phyloP scores from a whole-genome alignment of 2,329 filamentous ascomycete genomes.

The Chrysosporium keratinophilum region DNA sequence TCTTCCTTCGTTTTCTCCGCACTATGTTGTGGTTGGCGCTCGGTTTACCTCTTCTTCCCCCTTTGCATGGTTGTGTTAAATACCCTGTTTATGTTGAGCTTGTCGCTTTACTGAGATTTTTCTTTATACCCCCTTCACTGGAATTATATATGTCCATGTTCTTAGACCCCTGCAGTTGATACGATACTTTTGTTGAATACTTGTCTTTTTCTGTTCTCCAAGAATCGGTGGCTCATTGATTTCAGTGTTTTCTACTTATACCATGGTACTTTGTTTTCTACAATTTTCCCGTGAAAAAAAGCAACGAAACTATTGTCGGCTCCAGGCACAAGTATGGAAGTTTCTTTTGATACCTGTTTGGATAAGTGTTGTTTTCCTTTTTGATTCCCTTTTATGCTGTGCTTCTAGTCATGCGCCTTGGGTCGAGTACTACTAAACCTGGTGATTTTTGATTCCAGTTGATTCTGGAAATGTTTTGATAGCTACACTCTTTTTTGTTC shows the following conservation, averaged over 20 bases:
- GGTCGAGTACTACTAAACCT: not conserved
- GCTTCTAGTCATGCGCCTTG: not conserved
- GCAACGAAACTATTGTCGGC: constrained; percentile 9
- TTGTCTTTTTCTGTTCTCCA: not conserved
- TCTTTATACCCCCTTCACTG: constrained; percentile 7
- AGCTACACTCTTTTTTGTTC: constrained; percentile 4
- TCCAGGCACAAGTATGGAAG: constrained; percentile 3
- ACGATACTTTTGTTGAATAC: constrained; percentile 8
- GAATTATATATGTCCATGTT: not conserved
- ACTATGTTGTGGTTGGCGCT: not conserved
- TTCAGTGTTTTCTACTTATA: not conserved
- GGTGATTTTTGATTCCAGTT: not conserved
- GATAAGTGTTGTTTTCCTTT: not conserved
- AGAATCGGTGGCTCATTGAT: constrained; percentile 8
- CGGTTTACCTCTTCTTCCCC: constrained; percentile 3
- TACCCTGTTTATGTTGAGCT: constrained; percentile 5
- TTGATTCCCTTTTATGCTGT: not conserved
- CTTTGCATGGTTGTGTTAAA: not conserved
- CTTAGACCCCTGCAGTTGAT: not conserved
- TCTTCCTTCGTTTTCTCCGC: not conserved
- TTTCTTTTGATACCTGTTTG: not conserved
- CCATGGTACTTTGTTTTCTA: not conserved
- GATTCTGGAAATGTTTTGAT: constrained; percentile 6
- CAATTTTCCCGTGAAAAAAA: constrained; percentile 5
- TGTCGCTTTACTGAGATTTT: not conserved